A percentile compares a stretch with the other conserved stretches of the same genome.
Conservation (phyloP, 2,329 filamentous ascomycete genomes). For the Fusarium lateritium region DNA sequence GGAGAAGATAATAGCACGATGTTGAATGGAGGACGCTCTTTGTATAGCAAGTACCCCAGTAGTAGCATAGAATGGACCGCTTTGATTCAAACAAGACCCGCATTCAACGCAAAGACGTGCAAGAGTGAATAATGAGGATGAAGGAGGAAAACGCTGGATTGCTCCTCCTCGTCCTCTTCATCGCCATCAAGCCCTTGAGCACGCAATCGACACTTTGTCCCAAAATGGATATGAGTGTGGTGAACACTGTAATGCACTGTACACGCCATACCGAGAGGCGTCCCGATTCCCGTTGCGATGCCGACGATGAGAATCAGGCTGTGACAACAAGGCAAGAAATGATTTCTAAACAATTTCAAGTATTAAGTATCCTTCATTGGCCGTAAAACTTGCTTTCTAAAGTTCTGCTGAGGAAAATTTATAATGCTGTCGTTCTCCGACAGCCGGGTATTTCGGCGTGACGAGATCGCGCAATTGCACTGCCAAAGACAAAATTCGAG, state of each 20-base stretch:
- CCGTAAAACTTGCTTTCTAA: neutral
- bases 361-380: neutral
- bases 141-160: constrained; percentile 29
- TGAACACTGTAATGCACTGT: constrained; percentile 24
- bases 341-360: neutral
- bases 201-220: constrained; percentile 41
- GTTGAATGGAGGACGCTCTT: constrained; percentile 1
- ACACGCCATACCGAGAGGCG: constrained; percentile 30
- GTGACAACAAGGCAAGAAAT: neutral
- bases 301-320: neutral
- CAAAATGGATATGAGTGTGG: constrained; percentile 17
- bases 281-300: constrained; percentile 33
- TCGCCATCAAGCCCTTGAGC: constrained; percentile 30
- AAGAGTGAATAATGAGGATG: constrained; percentile 36
- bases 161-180: constrained; percentile 26
- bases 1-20: constrained; percentile 12
- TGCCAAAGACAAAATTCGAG: neutral
- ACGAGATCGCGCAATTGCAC: constrained; percentile 8
- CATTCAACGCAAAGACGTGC: constrained; percentile 25
- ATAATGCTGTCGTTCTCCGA: constrained; percentile 10
- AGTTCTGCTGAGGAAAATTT: too few species aligned
- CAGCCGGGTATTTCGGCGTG: constrained; percentile 20
- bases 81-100: constrained; percentile 37
- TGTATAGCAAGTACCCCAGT: constrained; percentile 28
- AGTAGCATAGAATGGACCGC: constrained; percentile 39